Percentiles rank a stretch among this genome's conserved stretches.
Conservation (phyloP, 345 rosid species). For the Syzygium aromaticum region DNA sequence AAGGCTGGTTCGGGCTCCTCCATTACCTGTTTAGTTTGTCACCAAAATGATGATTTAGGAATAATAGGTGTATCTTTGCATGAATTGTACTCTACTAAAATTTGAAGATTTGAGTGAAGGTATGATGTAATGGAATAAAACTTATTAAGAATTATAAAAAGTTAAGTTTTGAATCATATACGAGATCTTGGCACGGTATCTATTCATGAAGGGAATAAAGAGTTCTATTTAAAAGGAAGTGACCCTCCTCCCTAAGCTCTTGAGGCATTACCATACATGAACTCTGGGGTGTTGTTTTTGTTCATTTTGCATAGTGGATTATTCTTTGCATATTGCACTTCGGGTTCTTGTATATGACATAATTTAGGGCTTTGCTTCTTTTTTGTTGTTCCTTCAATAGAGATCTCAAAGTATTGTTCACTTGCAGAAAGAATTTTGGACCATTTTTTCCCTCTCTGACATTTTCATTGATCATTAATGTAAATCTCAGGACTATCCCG, state of each 20-base stretch:
- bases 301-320: background rate
- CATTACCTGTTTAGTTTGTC: background rate
- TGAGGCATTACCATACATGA: background rate
- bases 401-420: background rate
- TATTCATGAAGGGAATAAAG: background rate
- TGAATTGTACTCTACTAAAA: background rate
- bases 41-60: background rate
- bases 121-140: background rate
- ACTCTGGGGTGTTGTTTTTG: background rate
- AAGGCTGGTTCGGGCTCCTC: background rate
- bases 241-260: background rate
- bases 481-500: conserved; percentile 75
- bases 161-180: background rate
- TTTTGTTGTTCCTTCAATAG: background rate
- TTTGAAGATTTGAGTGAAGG: background rate
- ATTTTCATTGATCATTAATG: conserved; percentile 10
- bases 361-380: background rate
- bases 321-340: background rate
- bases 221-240: background rate
- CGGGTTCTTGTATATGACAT: background rate
- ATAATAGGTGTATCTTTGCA: background rate
- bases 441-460: background rate
- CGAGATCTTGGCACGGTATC: background rate
- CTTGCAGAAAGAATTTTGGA: background rate
- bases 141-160: background rate